Base-by-base conservation (phyloP, 2,329 filamentous ascomycete species). In the Diplodia scrobiculata region DNA sequence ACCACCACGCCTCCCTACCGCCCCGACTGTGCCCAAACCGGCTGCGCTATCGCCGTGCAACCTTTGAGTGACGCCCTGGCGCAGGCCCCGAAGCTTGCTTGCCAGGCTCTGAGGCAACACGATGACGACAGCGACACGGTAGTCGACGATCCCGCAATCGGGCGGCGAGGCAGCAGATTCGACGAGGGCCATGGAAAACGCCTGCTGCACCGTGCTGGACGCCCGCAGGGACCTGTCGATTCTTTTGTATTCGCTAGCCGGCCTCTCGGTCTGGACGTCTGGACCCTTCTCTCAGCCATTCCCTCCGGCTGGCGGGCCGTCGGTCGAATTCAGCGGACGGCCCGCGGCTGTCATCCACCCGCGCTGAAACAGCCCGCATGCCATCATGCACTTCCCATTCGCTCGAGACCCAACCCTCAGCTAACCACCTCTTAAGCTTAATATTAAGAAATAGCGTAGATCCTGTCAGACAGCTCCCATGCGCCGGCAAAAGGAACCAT, bases 361-460 rank as follows among this genome's bases (percentile, higher is more conserved):
- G 41, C 38, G 38, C 55, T 60, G 55, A 60, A 48, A 48, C 55
- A 19, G 17, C 25, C 55, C 14, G 41, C 41, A 32, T 47, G 1
- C 45, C 21, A 29, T 45, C n/a, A 13, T n/a, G 34, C 45, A 5
- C 17, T 13, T 36, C 45, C 34, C 29, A 62, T 62, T 62, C 58
- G 58, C 17, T 29, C 10, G 29, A 29, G 0, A 5, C 25, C 14
- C 25, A 11, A 48, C 21, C 53, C 25, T n/a, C 27, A 48, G 55
- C 25, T 41, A 17, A 7, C 58, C 41, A 25, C 29, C 41, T 25
- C 58, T 62, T 62, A 62, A 62, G 58, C 58, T 62, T 62, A 62
- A 62, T 50, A 62, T 50, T 62, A 50, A 62, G 58, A 50, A n/a
- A n/a, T 11, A 29, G n/a, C 45, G 11, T n/a, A 14, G 34, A 17